Base-by-base conservation (phyloP, 129 eudicot genomes). In the Chrysanthemum makinoi region DNA sequence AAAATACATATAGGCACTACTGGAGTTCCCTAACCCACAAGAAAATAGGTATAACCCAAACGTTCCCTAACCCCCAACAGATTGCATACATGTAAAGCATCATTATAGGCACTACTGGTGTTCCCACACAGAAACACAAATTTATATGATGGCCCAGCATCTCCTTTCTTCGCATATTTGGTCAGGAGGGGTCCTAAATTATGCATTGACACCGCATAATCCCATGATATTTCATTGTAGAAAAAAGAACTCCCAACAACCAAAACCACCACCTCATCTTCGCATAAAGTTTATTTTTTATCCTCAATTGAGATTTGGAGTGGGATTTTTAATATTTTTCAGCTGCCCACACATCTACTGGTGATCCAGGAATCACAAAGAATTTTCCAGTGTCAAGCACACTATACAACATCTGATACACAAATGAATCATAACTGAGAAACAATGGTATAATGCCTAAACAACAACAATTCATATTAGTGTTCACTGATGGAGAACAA, bases 341-440 rank as follows among this genome's bases (percentile, higher is more conserved):
- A 22, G 99, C 96, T 71, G 90, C 89, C 97, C 97, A 94, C 79
- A 84, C 87, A 76, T 94, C 99, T 77, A 82, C 24, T 64, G 99
- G 99, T 83, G 99, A 87, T 79, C 97, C 99, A 86, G 99, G 99
- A 86, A 89, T 86, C 80, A 94, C 99, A 84, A 85, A 82, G 91
- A 94, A 94, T 91, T 94, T 94, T 90, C 99, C 99, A 73, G 88
- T 82, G 87, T 94, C 99, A 79, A 94, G 93, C 79, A 70, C 82
- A 80, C 96, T 94, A 83, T 94, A 94, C 73, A 94, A 78, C 90
- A 94, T 94, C 99, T 94, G 97, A 72, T 62, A 80, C 85, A 86
- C 70, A 61, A 76, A 85, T 68, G 44, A 35, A 83, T 70, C 73
- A 75, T 69, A 70, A 75, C 67, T 80, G 81, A 84, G 79, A 80